These are phyloP conservation scores for Neospermospora avenae DNA, from an alignment of 2,329 filamentous ascomycete species.

Conservation along the genomic window DNA sequence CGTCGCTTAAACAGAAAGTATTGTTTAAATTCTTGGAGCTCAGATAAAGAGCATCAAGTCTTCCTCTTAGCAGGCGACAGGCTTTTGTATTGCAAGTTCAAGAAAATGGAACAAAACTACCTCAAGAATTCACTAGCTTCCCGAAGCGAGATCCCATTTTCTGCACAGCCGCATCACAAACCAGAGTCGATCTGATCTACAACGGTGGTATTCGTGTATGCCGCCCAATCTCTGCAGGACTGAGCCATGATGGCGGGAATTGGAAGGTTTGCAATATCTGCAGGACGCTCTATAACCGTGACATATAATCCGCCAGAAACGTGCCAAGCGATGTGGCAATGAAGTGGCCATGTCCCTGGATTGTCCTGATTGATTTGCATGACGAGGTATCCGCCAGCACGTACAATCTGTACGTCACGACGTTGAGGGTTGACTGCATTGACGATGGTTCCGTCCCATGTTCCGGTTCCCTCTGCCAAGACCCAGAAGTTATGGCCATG, in stretches of 20 bases:
- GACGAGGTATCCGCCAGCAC: constrained; percentile 41
- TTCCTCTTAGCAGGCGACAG: not conserved
- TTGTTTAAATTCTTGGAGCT: too few species aligned
- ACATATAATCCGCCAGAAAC: constrained; percentile 41
- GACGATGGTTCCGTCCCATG: constrained; percentile 32
- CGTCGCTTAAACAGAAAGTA: too few species aligned
- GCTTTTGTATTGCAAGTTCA: not conserved
- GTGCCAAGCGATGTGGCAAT: constrained; percentile 53
- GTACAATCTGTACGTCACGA: constrained; percentile 48
- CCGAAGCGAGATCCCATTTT: not conserved
- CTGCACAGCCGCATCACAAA: not conserved
- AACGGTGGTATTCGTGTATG: constrained; percentile 46
- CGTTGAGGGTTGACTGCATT: constrained; percentile 48
- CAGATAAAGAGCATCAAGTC: not conserved
- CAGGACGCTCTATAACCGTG: constrained; percentile 41
- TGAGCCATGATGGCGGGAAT: constrained; percentile 49
- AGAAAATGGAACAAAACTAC: not conserved
- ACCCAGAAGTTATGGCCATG: constrained; percentile 72
- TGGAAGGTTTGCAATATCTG: constrained; percentile 39
- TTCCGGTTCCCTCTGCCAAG: constrained; percentile 48
- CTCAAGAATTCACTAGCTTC: not conserved
- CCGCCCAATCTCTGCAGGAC: constrained; percentile 51
- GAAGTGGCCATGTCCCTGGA: constrained; percentile 51
- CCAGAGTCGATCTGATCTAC: constrained; percentile 54
- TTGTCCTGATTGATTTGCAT: constrained; percentile 48